Base-by-base conservation (phyloP, 2,329 filamentous ascomycete species). In the Knufia petricola region DNA sequence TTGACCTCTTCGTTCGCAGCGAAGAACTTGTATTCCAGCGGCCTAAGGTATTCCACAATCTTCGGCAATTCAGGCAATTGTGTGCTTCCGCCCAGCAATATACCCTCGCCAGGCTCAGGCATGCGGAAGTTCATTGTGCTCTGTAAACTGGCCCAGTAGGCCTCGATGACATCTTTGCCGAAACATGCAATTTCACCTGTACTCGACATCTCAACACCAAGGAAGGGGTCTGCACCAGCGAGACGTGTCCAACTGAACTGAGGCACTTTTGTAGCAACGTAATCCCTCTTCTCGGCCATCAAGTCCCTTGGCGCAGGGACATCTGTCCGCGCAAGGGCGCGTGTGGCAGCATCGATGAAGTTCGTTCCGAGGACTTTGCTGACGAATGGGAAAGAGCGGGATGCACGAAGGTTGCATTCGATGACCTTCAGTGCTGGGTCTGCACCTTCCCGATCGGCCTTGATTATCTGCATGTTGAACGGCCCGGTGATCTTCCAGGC, bases 401-500 rank as follows among this genome's bases (percentile, higher is more conserved):
- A 96, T 50, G 90, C 92, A 66, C 90, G 90, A 54, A 96, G 81
- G 69, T 96, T 96, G 75, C 90, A 96, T 71, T 96, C 90, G 55
- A 96, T 96, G 62, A 96, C 90, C 76, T 95, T 95, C 57, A 96
- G 79, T 23, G 78, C 75, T 62, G 84, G 78, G 49, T 82, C 83
- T 50, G 85, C 85, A 51, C 86, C 81, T 26, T 84, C 79, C 17
- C 17, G 4, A 20, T 86, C 76, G 30, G 85, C 87, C 74, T 94
- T 94, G 78, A 98, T 96, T 69, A 98, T 94, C 66, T 98, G 92
- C 90, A 98, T 96, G 78, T 98, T 98, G 81, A 96, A 98, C 51
- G 92, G 92, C 48, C 92, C 92, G 17, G 88, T 96, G 67, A 96
- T 96, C 63, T 78, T 88, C 87, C 90, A 95, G 41, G 92, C 92